Evolutionary conservation across 1,284 basidiomycete genomes (phyloP).

Genomic region (Butyriboletus appendiculatus): DNA sequence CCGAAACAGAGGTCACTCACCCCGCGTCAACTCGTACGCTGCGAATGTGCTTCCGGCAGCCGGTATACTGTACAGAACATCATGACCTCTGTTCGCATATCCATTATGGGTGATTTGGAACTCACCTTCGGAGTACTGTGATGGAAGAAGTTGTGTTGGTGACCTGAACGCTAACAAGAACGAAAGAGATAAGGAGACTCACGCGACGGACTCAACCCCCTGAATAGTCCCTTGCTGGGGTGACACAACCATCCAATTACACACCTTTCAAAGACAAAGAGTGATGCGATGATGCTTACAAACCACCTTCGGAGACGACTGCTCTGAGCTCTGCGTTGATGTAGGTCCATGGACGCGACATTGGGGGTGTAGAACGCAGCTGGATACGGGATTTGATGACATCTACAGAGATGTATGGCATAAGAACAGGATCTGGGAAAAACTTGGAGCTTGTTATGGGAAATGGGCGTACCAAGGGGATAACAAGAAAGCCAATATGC

Average conservation of each 20-base stretch:
- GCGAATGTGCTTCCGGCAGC: conserved; percentile 91
- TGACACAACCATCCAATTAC: conserved; percentile 2
- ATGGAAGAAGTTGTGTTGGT: neutral
- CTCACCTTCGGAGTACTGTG: conserved; percentile 21
- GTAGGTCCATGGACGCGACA: conserved; percentile 79
- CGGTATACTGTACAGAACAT: conserved; percentile 62
- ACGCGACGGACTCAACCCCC: conserved; percentile 73
- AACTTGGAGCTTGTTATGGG: neutral
- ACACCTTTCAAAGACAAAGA: neutral
- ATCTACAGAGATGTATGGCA: conserved; percentile 46
- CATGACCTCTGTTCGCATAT: neutral
- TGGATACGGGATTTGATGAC: conserved; percentile 93
- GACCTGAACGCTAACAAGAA: neutral
- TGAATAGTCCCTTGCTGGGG: conserved; percentile 65
- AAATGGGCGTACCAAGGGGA: conserved; percentile 60
- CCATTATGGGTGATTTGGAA: neutral
- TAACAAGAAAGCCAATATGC: conserved; percentile 96
- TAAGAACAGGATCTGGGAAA: neutral
- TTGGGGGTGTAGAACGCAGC: conserved; percentile 75
- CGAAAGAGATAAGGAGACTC: conserved; percentile 24
- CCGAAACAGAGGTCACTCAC: conserved; percentile 35
- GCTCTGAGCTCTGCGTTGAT: conserved; percentile 70
- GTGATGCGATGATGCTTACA: conserved; percentile 48
- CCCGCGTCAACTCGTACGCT: conserved; percentile 87
- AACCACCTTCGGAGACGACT: conserved; percentile 75